A percentile compares a stretch with the other conserved stretches of the same genome.
Conservation (phyloP, 805 yeast species). For the Yamadazyma insecticola region DNA sequence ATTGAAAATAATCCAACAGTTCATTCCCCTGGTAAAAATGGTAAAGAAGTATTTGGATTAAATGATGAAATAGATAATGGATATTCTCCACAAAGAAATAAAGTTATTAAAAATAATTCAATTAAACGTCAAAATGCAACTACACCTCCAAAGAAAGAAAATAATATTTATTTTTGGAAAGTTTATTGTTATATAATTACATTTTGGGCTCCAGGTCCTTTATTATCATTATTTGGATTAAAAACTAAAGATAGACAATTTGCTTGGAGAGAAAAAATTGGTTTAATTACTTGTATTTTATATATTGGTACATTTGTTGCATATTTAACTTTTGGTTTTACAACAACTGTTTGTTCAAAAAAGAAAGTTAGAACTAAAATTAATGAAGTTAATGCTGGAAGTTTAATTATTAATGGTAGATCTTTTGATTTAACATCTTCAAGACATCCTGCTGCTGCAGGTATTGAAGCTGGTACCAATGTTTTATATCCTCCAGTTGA, state of each 20-base stretch:
- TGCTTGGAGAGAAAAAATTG: constrained; percentile 98
- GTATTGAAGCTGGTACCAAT: constrained; percentile 65
- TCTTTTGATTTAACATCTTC: constrained; percentile 69
- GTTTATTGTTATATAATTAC: constrained; percentile 76
- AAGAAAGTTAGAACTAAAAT: constrained; percentile 47
- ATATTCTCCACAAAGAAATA: constrained; percentile 21
- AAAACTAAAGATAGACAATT: constrained; percentile 74
- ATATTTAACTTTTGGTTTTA: constrained; percentile 86
- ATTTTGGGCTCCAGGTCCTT: constrained; percentile 86
- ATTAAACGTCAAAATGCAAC: constrained; percentile 1
- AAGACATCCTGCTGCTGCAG: constrained; percentile 78
- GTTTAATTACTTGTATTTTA: constrained; percentile 69
- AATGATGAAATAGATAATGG: constrained; percentile 48
- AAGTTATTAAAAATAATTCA: constrained; percentile 16
- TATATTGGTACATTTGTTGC: constrained; percentile 76
- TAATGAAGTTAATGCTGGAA: constrained; percentile 55
- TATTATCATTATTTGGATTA: constrained; percentile 71
- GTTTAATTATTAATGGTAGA: constrained; percentile 75
- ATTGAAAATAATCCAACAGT: constrained; percentile 11
- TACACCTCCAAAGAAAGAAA: constrained; percentile 15
- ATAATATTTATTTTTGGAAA: constrained; percentile 60
- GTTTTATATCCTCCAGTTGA: constrained; percentile 77
- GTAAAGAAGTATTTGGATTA: constrained; percentile 53
- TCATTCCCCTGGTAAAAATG: constrained; percentile 20
- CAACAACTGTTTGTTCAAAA: constrained; percentile 68